Percentiles rank a stretch among this genome's conserved stretches.
phyloP scores from a whole-genome alignment of 1,284 basidiomycete genomes.

The Cerioporus squamosus region DNA sequence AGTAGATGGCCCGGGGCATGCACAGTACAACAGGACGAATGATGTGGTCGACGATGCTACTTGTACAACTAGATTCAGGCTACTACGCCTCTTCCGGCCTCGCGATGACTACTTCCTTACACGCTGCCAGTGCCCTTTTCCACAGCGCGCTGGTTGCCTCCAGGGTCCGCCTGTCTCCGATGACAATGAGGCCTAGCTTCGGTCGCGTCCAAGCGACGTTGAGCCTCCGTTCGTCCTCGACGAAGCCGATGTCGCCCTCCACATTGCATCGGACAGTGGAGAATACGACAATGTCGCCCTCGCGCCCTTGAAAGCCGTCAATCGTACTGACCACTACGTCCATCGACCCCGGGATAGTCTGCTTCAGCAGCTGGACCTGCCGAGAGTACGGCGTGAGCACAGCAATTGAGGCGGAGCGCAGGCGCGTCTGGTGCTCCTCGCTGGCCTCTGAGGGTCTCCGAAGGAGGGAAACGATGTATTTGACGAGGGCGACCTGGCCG shows the following conservation, averaged over 20 bases:
- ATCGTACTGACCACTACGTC: conserved; percentile 56
- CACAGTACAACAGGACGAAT: too few relatives aligned
- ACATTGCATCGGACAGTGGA: conserved; percentile 70
- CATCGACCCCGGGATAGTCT: conserved; percentile 44
- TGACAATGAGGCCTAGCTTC: conserved; percentile 61
- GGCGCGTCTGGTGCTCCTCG: conserved; percentile 16
- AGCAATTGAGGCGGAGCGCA: conserved; percentile 44
- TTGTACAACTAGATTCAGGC: too few relatives aligned
- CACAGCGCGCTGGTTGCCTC: conserved; percentile 46
- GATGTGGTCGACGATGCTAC: too few relatives aligned
- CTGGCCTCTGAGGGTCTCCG: conserved; percentile 25
- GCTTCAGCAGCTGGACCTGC: conserved; percentile 51
- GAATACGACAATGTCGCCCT: conserved; percentile 75
- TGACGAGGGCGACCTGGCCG: conserved; percentile 57
- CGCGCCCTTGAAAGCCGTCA: conserved; percentile 79
- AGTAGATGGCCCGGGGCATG: too few relatives aligned
- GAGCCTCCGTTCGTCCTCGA: conserved; percentile 66
- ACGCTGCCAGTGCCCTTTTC: conserved; percentile 56
- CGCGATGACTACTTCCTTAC: conserved; percentile 35
- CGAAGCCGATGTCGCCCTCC: conserved; percentile 66
- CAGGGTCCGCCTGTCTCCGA: conserved; percentile 68
- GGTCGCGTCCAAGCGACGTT: conserved; percentile 80
- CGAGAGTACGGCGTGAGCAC: conserved; percentile 64
- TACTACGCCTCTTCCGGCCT: conserved; percentile 8
- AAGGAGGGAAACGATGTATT: conserved; percentile 47